Evolutionary conservation across 2,329 filamentous ascomycete species (phyloP), one percentile per base, ranked within the genome.

Genomic region (Emmonsia crescens): DNA sequence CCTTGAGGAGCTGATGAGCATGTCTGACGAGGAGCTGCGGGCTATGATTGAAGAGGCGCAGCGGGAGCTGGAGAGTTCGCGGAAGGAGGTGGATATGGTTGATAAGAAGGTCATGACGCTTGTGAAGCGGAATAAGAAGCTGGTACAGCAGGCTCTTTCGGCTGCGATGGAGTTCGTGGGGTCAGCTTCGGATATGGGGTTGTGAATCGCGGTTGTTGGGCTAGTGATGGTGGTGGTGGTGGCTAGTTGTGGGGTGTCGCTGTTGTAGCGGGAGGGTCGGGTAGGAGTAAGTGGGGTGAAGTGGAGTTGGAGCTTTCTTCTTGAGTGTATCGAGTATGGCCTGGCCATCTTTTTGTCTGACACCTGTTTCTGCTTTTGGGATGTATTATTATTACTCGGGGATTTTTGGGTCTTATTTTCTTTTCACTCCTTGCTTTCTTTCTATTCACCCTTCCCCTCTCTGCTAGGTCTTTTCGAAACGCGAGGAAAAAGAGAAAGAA

Each of bases 1-100:
- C 31, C 66, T 77, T 31, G 74, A 77, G 27, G 74, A 76, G 29
- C 70, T 79, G 10, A 72, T 75, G 31, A 75, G 70, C 5, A 74
- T 79, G 71, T 74, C 76, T 19, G 70, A 73, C 42, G 73, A 76
- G 40, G 74, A 76, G 44, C 66, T 79, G 29, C 71, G 72, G 48
- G 66, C 70, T 16, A 75, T 77, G 58, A 71, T 77, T 14, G 66
- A 71, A 51, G 73, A 72, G 54, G 76, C 76, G 4, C 75, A 78
- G 33, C 83, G 85, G 60, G 88, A 93, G 73, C 86, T 91, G 76
- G 87, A 91, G 66, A 78, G 79, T 10, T 82, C 92, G 66, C 85
- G 86, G 72, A 81, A 81, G 66, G 86, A 93, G 63, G 85, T 91
- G 68, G 80, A 79, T 60, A 62, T 69, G 4, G 69, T 77, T 42